Evolutionary conservation across 1,284 basidiomycete genomes (phyloP), one percentile per base, ranked within the genome.

Genomic region (Inonotus obliquus): DNA sequence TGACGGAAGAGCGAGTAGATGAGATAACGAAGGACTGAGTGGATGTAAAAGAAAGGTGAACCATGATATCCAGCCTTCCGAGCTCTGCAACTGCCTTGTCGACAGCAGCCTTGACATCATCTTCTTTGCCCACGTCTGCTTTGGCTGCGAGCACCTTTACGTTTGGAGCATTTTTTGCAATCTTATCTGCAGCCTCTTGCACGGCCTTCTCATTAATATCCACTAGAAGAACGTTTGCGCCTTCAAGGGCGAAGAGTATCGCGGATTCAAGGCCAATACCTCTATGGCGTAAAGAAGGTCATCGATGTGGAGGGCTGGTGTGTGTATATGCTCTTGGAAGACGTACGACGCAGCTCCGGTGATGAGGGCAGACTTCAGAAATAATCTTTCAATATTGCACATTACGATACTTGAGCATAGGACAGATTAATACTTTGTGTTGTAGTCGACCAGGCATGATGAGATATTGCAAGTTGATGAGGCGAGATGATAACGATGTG

Each of bases 181-280:
- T 87, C 52, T 88, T 74, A 35, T 79, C 79, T 21, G 84, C 87
- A 2, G 82, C 87, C 63, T 83, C 86, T 71, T 91, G 77, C n/a
- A 87, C 93, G 11, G 86, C 88, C 45, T 81, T 77, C 27, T 87
- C 69, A 75, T 96, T 96, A 74, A 98, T 86, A 73, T 98, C 96
- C 19, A 87, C 89, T 48, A 96, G 83, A 48, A 97, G 74, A 66
- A 98, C 87, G 69, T 86, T 84, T 14, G 93, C 94, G 52, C 96
- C 96, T 73, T 98, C 96, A 62, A 85, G 81, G 4, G 96, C 95
- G 73, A 98, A 98, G 61, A 98, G 83, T 65, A 97, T 80, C 21
- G 93, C 87, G 0, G 94, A 90, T 77, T 98, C 94, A 63, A 97
- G 84, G 44, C 96, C 96, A 73, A 98, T 97, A 13, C 96, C 96